Base-by-base conservation (phyloP, 2,329 filamentous ascomycete genomes). In the Penicillium sp. region DNA sequence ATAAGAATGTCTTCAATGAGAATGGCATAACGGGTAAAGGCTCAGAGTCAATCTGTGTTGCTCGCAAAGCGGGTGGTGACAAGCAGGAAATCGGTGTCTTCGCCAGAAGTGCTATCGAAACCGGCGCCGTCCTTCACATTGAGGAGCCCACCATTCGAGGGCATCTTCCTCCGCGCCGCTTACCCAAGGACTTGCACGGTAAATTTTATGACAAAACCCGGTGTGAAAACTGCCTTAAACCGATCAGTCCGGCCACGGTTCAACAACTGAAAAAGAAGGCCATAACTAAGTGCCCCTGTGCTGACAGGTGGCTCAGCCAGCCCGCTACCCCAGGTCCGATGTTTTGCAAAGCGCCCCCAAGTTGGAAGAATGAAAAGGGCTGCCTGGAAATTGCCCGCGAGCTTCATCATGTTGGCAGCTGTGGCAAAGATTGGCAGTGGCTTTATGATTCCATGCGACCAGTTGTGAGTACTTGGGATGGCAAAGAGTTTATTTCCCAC, bases 61-160 rank as follows among this genome's bases (percentile, higher is more conserved):
- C 60, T 25, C 62, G 37, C 56, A 56, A 55, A 30, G 48, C 28
- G 14, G 28, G 19, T 26, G 42, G 19, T 26, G 42, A 46, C 3
- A 35, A 8, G 7, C 43, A 57, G n/a, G 53, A 64, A 35, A 14
- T 72, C n/a, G 61, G 65, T 2, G 70, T 76, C n/a, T 71, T 71
- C 54, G 75, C 75, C 6, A 69, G 55, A 3, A 42, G 58, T 14
- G 26, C 67, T 6, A 76, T 77, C 40, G 37, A 56, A 16, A 52
- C 55, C 25, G 67, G 67, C 1, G 64, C 69, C 28, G 19, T 73
- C 6, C 70, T 77, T 37, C 70, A 72, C 59, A 68, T 63, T 25
- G 75, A 77, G 52, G 75, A 76, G 43, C 75, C 75, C 2, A 71
- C 70, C 3, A 69, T 76, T n/a, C 68, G 75, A 52, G 71, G 75